A percentile compares a stretch with the other conserved stretches of the same genome.
Conservation (phyloP, 352 stramenopile species). For the Globisporangium polare region DNA sequence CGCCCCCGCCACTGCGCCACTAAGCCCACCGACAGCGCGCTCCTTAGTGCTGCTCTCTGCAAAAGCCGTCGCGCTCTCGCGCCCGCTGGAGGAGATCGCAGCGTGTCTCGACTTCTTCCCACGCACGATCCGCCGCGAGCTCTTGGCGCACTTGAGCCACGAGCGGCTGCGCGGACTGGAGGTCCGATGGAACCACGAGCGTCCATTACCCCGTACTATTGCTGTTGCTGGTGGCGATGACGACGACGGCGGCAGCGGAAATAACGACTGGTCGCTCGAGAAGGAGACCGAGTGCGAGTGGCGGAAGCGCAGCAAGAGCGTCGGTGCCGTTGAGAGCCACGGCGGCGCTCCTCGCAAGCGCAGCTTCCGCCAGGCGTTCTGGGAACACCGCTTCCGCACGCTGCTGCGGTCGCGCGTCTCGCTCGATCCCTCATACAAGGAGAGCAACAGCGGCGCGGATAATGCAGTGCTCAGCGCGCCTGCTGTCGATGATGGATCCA, state of each 20-base stretch:
- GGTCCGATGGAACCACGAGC: conserved; percentile 24
- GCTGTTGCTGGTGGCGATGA: conserved; percentile 18
- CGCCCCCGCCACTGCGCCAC: background rate
- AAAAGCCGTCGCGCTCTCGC: conserved; percentile 23
- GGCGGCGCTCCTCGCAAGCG: conserved; percentile 21
- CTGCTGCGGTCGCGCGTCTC: conserved; percentile 34
- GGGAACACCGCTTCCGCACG: conserved; percentile 54
- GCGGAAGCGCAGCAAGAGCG: conserved; percentile 8
- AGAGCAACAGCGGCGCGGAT: background rate
- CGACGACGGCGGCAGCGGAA: no score
- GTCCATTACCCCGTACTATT: background rate
- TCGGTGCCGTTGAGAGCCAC: background rate
- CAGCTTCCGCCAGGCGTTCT: conserved; percentile 42
- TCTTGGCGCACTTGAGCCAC: conserved; percentile 38
- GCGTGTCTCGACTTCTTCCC: conserved; percentile 43
- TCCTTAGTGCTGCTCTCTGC: conserved; percentile 32
- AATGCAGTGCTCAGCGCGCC: background rate
- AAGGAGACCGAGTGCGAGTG: conserved; percentile 18
- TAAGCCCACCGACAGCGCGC: background rate
- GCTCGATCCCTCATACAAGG: background rate
- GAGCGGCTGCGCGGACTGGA: conserved; percentile 48
- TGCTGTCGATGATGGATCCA: background rate
- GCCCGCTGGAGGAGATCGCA: conserved; percentile 32
- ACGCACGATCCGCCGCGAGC: conserved; percentile 27
- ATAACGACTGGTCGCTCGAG: conserved; percentile 16